phyloP scores from a whole-genome alignment of 2,329 filamentous ascomycete species.

The Lecanicillium sp. region DNA sequence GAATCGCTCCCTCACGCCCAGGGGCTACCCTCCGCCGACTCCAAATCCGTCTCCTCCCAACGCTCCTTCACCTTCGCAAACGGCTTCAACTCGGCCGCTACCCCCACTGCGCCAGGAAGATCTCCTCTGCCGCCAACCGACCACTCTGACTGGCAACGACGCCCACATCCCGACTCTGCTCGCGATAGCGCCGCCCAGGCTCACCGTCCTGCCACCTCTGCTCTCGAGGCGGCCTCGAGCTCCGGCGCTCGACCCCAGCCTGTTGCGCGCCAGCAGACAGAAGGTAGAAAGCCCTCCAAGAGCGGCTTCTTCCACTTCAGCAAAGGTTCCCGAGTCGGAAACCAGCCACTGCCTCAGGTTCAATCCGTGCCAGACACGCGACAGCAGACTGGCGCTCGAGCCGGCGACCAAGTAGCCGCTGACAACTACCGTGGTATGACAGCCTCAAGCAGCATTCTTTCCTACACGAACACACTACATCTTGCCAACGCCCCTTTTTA shows the following conservation, averaged over 20 bases:
- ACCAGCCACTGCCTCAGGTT: conserved; percentile 14
- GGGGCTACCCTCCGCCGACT: conserved; percentile 23
- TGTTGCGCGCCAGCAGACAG: conserved; percentile 19
- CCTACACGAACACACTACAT: no score
- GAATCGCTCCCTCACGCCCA: conserved; percentile 11
- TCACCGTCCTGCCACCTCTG: conserved; percentile 4
- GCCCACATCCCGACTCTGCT: conserved; percentile 3
- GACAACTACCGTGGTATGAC: conserved; percentile 23
- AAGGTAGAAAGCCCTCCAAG: conserved; percentile 35
- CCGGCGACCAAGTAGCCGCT: conserved; percentile 3
- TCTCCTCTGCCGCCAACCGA: conserved; percentile 14
- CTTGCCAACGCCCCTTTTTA: no score
- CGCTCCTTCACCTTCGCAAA: conserved; percentile 36
- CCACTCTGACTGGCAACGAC: conserved; percentile 5
- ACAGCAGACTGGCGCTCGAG: conserved; percentile 5
- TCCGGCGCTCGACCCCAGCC: conserved; percentile 13
- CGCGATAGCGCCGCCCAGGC: conserved; percentile 6
- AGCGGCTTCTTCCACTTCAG: conserved; percentile 44
- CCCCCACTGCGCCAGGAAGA: conserved; percentile 2
- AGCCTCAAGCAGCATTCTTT: no score
- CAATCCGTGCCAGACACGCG: conserved; percentile 13
- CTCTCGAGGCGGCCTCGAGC: conserved; percentile 14
- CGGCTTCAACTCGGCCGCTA: conserved; percentile 25
- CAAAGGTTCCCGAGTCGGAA: conserved; percentile 35
- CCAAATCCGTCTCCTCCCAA: conserved; percentile 34